Base-by-base conservation (phyloP, 2,329 filamentous ascomycete species). In the Diaporthe sp. region DNA sequence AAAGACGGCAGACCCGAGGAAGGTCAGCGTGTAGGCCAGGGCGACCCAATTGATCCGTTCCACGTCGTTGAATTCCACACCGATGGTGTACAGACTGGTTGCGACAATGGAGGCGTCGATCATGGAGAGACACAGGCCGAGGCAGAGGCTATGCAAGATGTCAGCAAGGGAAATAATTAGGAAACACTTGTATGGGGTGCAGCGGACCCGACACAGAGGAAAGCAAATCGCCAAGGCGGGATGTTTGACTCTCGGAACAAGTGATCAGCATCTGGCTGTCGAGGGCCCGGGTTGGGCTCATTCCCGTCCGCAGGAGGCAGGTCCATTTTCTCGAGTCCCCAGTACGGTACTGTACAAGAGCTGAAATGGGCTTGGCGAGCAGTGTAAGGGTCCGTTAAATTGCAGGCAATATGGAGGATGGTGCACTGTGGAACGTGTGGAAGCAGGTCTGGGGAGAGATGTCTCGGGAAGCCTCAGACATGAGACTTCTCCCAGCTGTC, bases 51-150 rank as follows among this genome's bases (percentile, higher is more conserved):
- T 90, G 72, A 90, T 85, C 4, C 79, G 79, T 15, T 84, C 81
- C 3, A 88, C 78, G 20, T 85, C 83, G 15, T 85, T 74, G 63
- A 92, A 89, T 5, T 92, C 88, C 22, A 79, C 80, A 2, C 87
- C 88, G 63, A 92, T 92, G n/a, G 84, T 85, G 78, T 88, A 88
- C 13, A 92, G 81, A 60, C 88, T 88, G 17, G 90, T 92, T 1
- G 90, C 89, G 1, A 92, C 88, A 51, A 92, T 91, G 4, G 90
- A 90, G 1, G 88, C 87, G 80, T 92, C 90, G n/a, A 91, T 81
- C 78, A 91, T 87, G 39, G 90, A 88, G 65, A 92, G 85, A 72
- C 91, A 90, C 0, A 92, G 84, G 4, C 90, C 90, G 8, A 88
- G 81, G 28, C 84, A 87, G 20, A 90, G 82, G 22, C 88, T 91